These are phyloP conservation scores for Neopestalotiopsis sp. DNA, from an alignment of 2,329 filamentous ascomycete species.

Conservation along the genomic window DNA sequence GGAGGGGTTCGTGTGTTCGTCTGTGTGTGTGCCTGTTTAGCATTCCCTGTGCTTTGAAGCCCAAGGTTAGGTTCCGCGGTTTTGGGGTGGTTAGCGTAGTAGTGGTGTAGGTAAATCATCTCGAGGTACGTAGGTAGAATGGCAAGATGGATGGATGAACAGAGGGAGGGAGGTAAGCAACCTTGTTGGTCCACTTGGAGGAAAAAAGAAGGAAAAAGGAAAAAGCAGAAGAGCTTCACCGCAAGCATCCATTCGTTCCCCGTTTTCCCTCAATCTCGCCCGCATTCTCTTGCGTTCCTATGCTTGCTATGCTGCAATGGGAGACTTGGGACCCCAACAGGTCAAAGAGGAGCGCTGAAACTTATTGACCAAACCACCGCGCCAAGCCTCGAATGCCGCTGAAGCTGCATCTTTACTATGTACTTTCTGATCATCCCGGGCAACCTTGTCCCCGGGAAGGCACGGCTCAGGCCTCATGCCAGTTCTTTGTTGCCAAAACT, in stretches of 20 bases:
- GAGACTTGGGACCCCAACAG: neutral
- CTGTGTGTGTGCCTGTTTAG: neutral
- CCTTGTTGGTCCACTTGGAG: neutral
- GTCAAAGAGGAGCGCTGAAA: neutral
- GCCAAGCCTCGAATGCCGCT: neutral
- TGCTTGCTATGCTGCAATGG: neutral
- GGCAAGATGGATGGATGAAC: neutral
- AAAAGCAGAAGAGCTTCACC: slow-evolving; percentile 3
- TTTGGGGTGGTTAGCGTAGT: neutral
- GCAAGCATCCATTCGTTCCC: neutral
- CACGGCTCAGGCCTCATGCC: no score
- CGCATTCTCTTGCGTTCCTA: neutral
- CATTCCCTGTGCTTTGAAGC: neutral
- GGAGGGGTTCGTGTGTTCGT: neutral
- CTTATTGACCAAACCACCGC: neutral
- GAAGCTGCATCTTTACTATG: neutral
- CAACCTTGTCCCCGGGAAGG: no score
- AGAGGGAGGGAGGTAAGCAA: neutral
- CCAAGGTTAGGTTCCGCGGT: neutral
- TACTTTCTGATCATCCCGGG: no score
- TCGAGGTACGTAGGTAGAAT: neutral
- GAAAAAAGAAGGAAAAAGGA: neutral
- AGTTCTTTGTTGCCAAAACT: no score
- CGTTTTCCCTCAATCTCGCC: neutral
- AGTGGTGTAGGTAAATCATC: neutral